Evolutionary conservation across 371 early-diverging fungal species (phyloP), one percentile per base, ranked within the genome.

Genomic region (Syncephalis plumigaleata): DNA sequence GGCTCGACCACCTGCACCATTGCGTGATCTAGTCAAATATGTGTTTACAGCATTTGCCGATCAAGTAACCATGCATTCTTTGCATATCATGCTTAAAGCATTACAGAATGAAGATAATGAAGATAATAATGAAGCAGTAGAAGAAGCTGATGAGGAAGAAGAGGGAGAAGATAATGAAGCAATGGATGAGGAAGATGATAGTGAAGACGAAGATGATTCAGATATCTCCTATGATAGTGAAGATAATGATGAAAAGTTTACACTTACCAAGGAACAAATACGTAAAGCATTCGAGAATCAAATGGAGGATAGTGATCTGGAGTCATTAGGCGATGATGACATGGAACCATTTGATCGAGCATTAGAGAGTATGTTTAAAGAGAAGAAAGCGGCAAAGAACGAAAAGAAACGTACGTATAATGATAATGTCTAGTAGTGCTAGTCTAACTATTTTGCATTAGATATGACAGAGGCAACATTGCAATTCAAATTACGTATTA

Each of bases 321-420:
- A 77, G 51, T 65, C 68, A 18, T 58, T 84, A 45, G 83, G 79
- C 50, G 95, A 94, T 56, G 90, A 90, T 48, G 77, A 87, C 45
- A 94, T 94, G 95, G 77, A 66, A 50, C 80, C 70, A 9, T 91
- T 89, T 63, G 95, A 94, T 59, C 79, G 77, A 39, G 91, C 91
- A 60, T 63, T 94, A 46, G 80, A 79, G 9, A 89, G 83, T 56
- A 84, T 92, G 36, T 94, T 94, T 61, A 83, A 76, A 63, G 75
- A 77, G 55, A 68, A 79, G 59, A 84, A 83, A 70, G 55, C 67
- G 24, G 75, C 66, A 36, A 77, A 77, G 60, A 58, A 68, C 36
- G 77, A 79, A 51, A 68, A 67, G 60, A 67, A 58, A 58, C 4
- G 31, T 31, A 31, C 4, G 31, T 31, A n/a, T 31, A 31, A 4